Conservation (phyloP, 1,284 basidiomycete species). For the Trichosporon ovoides region DNA sequence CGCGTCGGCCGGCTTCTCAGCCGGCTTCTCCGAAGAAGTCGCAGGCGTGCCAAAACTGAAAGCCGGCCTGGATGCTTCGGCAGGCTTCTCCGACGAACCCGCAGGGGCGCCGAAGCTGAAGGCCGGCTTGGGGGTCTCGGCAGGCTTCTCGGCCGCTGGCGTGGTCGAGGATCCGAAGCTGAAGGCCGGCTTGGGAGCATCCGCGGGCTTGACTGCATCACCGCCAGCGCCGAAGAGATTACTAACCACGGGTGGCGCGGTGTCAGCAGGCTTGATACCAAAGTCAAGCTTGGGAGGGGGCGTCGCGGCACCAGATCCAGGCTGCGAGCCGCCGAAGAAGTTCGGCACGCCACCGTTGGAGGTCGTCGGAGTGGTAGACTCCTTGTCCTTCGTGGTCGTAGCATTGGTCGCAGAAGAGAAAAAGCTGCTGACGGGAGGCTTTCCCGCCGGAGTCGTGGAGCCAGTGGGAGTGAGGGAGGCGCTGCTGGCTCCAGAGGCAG, state of each 20-base stretch:
- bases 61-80: constrained; percentile 8
- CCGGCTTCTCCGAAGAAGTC: constrained; percentile 9
- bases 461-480: constrained; percentile 26
- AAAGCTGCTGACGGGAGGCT: constrained; percentile 26
- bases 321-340: constrained; percentile 13
- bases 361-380: constrained; percentile 13
- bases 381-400: constrained; percentile 5
- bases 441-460: constrained; percentile 24
- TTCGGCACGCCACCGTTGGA: constrained; percentile 14
- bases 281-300: constrained; percentile 30
- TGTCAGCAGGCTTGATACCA: constrained; percentile 23
- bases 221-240: background rate
- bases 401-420: constrained; percentile 25
- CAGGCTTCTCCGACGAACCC: constrained; percentile 5
- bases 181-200: constrained; percentile 16
- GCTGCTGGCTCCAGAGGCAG: constrained; percentile 8
- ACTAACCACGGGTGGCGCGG: constrained; percentile 1
- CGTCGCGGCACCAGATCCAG: constrained; percentile 11
- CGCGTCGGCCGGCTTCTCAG: constrained; percentile 17
- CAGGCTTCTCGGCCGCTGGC: background rate
- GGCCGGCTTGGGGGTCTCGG: constrained; percentile 15
- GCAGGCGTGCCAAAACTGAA: constrained; percentile 25
- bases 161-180: no score
- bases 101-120: constrained; percentile 30
- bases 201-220: background rate